A percentile compares a stretch with the other conserved stretches of the same genome.
These are phyloP conservation scores for Neocucurbitaria cava DNA, from an alignment of 2,329 filamentous ascomycete genomes.

Conservation along the genomic window DNA sequence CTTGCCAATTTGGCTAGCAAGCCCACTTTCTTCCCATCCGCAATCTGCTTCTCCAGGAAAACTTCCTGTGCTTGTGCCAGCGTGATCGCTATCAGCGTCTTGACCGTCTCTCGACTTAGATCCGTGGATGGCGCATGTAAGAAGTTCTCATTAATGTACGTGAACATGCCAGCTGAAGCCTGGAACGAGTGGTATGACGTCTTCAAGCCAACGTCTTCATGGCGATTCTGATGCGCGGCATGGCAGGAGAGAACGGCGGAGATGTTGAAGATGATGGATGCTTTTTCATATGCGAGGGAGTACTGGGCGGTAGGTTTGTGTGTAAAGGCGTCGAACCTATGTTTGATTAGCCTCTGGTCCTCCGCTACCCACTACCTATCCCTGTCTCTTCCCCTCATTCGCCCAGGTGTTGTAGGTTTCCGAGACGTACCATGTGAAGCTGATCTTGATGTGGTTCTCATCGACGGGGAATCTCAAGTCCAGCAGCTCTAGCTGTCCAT, in stretches of 20 bases:
- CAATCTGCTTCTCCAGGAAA: slow-evolving; percentile 94
- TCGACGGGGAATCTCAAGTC: slow-evolving; percentile 96
- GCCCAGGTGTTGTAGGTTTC: neutral
- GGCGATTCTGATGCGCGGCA: slow-evolving; percentile 88
- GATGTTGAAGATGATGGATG: slow-evolving; percentile 99
- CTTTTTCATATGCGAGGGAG: slow-evolving; percentile 96
- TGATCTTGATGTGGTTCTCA: slow-evolving; percentile 98
- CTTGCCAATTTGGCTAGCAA: slow-evolving; percentile 91
- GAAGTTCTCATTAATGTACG: slow-evolving; percentile 99
- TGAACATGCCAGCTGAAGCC: slow-evolving; percentile 98
- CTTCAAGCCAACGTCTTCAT: slow-evolving; percentile 91
- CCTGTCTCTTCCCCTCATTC: neutral
- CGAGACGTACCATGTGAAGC: slow-evolving; percentile 84
- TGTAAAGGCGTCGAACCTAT: slow-evolving; percentile 98
- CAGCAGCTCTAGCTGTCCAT: slow-evolving; percentile 92
- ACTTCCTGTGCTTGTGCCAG: slow-evolving; percentile 96
- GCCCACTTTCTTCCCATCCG: slow-evolving; percentile 90
- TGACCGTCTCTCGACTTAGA: slow-evolving; percentile 92
- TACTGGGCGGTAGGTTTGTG: slow-evolving; percentile 97
- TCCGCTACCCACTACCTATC: neutral
- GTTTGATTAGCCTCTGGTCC: slow-evolving; percentile 25
- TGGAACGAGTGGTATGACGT: slow-evolving; percentile 98
- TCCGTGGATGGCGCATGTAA: slow-evolving; percentile 97
- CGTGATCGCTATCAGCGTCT: slow-evolving; percentile 90
- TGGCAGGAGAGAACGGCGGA: slow-evolving; percentile 96